Evolutionary conservation across 2,329 filamentous ascomycete species (phyloP).

Genomic region (Trichoderma sp.): DNA sequence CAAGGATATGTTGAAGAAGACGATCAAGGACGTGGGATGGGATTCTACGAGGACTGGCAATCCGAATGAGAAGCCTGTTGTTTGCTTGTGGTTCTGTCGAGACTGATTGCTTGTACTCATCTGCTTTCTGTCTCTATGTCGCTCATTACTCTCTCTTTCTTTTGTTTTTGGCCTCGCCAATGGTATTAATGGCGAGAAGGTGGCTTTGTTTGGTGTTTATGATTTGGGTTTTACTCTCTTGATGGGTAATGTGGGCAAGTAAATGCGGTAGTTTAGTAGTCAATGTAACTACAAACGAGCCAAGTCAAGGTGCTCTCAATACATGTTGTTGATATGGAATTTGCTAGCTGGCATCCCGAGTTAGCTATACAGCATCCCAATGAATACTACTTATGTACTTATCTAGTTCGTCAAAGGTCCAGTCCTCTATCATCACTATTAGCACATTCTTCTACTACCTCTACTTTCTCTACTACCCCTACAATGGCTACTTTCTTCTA

Average conservation of each 20-base stretch:
- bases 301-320: background rate
- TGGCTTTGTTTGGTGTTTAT: background rate
- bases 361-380: background rate
- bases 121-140: background rate
- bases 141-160: background rate
- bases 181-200: background rate
- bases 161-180: background rate
- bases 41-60: conserved; percentile 49
- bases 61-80: conserved; percentile 49
- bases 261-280: background rate
- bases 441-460: too few species aligned
- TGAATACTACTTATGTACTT: background rate
- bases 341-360: background rate
- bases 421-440: background rate
- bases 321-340: background rate
- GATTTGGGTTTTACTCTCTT: background rate
- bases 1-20: conserved; percentile 46
- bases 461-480: too few species aligned
- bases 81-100: conserved; percentile 61
- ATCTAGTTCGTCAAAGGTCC: background rate
- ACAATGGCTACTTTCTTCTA: too few species aligned
- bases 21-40: conserved; percentile 59
- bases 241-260: background rate
- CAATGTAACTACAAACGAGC: background rate
- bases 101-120: conserved; percentile 32